phyloP scores from a whole-genome alignment of 805 yeast genomes.

The Dipodascopsis uninucleata region DNA sequence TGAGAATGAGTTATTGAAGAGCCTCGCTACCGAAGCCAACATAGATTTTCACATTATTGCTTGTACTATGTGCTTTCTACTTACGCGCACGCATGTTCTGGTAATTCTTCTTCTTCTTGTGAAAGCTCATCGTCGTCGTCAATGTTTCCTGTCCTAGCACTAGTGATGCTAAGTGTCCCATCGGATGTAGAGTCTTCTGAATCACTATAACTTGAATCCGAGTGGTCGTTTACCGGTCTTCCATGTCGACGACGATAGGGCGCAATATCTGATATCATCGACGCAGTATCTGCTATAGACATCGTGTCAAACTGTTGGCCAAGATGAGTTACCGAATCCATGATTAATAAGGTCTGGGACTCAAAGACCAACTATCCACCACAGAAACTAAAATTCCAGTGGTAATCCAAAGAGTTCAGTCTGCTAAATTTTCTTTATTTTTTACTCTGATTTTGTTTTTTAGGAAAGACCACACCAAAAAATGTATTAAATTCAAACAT shows the following conservation, averaged over 20 bases:
- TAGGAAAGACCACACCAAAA: no score
- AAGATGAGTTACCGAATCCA: conserved; percentile 23
- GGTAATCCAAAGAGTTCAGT: no score
- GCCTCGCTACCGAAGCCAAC: neutral
- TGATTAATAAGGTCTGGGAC: no score
- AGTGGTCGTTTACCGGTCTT: conserved; percentile 5
- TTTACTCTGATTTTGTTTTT: no score
- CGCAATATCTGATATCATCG: conserved; percentile 33
- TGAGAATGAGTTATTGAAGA: no score
- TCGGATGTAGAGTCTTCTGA: conserved; percentile 24
- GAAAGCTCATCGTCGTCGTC: conserved; percentile 25
- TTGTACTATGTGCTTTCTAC: no score
- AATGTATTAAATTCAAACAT: no score
- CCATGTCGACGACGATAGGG: conserved; percentile 28
- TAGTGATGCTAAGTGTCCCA: conserved; percentile 25
- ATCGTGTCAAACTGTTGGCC: conserved; percentile 24
- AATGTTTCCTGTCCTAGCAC: conserved; percentile 18
- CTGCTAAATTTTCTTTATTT: no score
- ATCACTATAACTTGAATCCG: conserved; percentile 23
- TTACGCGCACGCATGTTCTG: conserved; percentile 48
- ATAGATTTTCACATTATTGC: neutral
- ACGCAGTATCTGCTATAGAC: conserved; percentile 29
- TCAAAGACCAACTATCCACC: no score
- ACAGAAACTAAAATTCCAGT: no score
- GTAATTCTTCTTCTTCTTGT: conserved; percentile 31